A percentile compares a stretch with the other conserved stretches of the same genome.
Evolutionary conservation across 495 filamentous ascomycete genomes (phyloP).

Genomic region (Aspergillus nidulans): DNA sequence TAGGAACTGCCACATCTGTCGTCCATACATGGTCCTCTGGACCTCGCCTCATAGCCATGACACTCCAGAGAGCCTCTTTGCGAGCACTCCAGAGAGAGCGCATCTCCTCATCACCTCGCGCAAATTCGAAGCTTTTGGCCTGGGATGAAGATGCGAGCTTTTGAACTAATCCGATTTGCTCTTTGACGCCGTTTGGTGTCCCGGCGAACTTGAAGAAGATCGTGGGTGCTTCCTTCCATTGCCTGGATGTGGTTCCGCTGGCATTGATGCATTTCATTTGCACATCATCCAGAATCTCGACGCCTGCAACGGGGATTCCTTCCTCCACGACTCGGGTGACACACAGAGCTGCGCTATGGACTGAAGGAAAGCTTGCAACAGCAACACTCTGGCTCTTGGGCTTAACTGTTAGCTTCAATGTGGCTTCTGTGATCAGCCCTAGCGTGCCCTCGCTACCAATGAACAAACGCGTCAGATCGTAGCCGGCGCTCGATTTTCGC

Average conservation of each 20-base stretch:
- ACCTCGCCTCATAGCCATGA: constrained; percentile 52
- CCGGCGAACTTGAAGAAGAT: constrained; percentile 65
- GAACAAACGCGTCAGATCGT: constrained; percentile 60
- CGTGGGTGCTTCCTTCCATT: constrained; percentile 59
- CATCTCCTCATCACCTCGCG: constrained; percentile 51
- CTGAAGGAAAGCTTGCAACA: constrained; percentile 55
- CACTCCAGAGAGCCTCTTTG: constrained; percentile 57
- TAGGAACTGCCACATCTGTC: constrained; percentile 64
- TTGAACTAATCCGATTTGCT: constrained; percentile 55
- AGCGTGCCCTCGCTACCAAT: constrained; percentile 64
- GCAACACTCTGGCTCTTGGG: constrained; percentile 59
- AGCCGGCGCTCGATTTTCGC: constrained; percentile 62
- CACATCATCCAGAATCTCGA: constrained; percentile 62
- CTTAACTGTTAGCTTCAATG: constrained; percentile 58
- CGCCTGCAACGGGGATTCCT: constrained; percentile 58
- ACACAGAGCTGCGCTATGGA: constrained; percentile 54
- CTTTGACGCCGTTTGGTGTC: constrained; percentile 53
- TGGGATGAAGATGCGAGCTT: constrained; percentile 48
- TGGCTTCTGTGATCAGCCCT: constrained; percentile 61
- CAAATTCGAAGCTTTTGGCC: constrained; percentile 56
- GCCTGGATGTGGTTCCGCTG: constrained; percentile 47
- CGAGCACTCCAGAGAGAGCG: constrained; percentile 58
- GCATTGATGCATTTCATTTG: constrained; percentile 65
- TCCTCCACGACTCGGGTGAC: constrained; percentile 57
- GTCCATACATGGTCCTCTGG: constrained; percentile 60